Percentiles rank a stretch among this genome's conserved stretches.
phyloP scores from a whole-genome alignment of 2,329 filamentous ascomycete genomes.

The Phoma sp. region DNA sequence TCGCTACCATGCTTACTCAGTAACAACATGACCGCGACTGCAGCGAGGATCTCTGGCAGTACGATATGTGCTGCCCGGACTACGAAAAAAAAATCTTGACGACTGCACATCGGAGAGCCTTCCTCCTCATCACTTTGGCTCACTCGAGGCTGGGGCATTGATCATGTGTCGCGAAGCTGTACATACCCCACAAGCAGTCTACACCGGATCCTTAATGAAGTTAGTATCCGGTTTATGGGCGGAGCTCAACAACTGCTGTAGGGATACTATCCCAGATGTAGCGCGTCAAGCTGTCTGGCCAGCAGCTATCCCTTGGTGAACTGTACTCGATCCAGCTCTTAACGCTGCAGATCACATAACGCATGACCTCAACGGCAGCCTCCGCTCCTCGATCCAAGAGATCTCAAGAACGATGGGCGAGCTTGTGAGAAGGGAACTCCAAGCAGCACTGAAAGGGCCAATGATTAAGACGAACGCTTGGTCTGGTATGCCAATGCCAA shows the following conservation, averaged over 20 bases:
- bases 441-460: no score
- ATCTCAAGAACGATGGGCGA: no score
- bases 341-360: no score
- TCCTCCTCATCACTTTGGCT: not conserved
- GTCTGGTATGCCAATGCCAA: no score
- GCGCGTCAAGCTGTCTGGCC: no score
- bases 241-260: not conserved
- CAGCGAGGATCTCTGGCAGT: not conserved
- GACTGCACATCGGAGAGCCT: not conserved
- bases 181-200: not conserved
- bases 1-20: not conserved
- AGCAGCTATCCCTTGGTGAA: not conserved
- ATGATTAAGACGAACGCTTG: no score
- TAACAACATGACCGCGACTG: not conserved
- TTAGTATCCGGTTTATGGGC: not conserved
- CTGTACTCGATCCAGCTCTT: no score
- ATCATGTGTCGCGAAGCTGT: not conserved
- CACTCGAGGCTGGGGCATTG: not conserved
- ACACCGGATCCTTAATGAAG: not conserved
- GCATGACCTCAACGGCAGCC: no score
- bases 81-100: not conserved
- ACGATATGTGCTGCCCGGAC: not conserved
- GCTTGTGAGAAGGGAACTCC: no score
- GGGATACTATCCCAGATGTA: no score
- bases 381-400: no score